Evolutionary conservation across 2,329 filamentous ascomycete species (phyloP).

Genomic region (Shiraia sp.): DNA sequence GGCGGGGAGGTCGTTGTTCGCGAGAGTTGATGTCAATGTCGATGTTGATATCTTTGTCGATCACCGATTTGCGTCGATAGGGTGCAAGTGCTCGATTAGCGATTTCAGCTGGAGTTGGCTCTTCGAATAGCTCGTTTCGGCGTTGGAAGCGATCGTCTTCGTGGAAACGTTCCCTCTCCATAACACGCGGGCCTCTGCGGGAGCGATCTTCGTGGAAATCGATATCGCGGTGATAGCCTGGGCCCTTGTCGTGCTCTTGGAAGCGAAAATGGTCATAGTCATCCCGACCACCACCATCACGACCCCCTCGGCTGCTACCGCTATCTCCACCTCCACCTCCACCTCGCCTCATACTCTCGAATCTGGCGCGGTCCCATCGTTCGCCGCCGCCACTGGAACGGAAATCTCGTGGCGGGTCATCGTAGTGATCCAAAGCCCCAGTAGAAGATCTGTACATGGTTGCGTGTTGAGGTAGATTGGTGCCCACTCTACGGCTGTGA

Average conservation of each 20-base stretch:
- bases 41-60: slow-evolving; percentile 60
- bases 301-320: slow-evolving; percentile 49
- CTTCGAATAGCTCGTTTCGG: slow-evolving; percentile 52
- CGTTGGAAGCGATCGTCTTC: slow-evolving; percentile 60
- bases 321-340: slow-evolving; percentile 50
- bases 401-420: slow-evolving; percentile 39
- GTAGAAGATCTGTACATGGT: slow-evolving; percentile 47
- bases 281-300: slow-evolving; percentile 27
- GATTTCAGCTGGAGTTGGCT: slow-evolving; percentile 51
- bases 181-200: slow-evolving; percentile 43
- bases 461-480: slow-evolving; percentile 8
- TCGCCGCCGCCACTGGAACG: slow-evolving; percentile 24
- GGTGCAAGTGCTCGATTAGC: slow-evolving; percentile 59
- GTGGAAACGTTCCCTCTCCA: slow-evolving; percentile 57
- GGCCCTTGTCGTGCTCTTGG: slow-evolving; percentile 51
- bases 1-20: slow-evolving; percentile 44
- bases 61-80: slow-evolving; percentile 62
- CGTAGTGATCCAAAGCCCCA: slow-evolving; percentile 49
- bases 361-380: slow-evolving; percentile 56
- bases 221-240: slow-evolving; percentile 47
- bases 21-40: slow-evolving; percentile 39
- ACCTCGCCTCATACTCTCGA: slow-evolving; percentile 49
- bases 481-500: slow-evolving; percentile 4
- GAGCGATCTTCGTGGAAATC: slow-evolving; percentile 49
- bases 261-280: slow-evolving; percentile 46